Conservation (phyloP, 2,329 filamentous ascomycete species). For the Diaporthe caulivora region DNA sequence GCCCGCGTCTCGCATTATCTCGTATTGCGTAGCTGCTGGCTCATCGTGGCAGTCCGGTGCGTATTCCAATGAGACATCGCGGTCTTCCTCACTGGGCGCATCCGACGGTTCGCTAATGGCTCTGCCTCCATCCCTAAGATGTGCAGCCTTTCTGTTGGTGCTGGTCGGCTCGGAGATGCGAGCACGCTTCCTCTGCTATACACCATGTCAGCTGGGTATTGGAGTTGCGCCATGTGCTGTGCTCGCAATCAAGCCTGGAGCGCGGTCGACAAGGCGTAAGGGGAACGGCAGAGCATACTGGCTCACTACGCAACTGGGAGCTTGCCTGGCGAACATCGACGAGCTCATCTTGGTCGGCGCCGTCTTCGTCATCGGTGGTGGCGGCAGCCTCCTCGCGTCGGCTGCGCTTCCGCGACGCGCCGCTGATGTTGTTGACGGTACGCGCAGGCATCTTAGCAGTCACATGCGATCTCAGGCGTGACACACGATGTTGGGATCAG, state of each 20-base stretch:
- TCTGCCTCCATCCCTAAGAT: slow-evolving; percentile 42
- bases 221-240: background rate
- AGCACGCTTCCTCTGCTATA: slow-evolving; percentile 53
- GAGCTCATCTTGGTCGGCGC: slow-evolving; percentile 50
- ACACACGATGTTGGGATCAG: background rate
- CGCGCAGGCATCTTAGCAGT: slow-evolving; percentile 45
- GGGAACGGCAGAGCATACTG: slow-evolving; percentile 49
- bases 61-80: slow-evolving; percentile 45
- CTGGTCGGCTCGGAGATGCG: slow-evolving; percentile 49
- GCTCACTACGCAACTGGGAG: slow-evolving; percentile 54
- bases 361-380: slow-evolving; percentile 48
- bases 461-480: background rate
- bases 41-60: slow-evolving; percentile 40
- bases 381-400: slow-evolving; percentile 51
- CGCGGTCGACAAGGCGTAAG: background rate
- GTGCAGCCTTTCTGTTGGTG: slow-evolving; percentile 48
- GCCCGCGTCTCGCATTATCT: slow-evolving; percentile 69
- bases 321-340: slow-evolving; percentile 55
- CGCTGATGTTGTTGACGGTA: slow-evolving; percentile 44
- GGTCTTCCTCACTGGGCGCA: slow-evolving; percentile 44
- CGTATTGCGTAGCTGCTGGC: slow-evolving; percentile 71
- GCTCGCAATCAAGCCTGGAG: background rate
- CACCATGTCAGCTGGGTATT: slow-evolving; percentile 38
- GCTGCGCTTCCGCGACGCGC: slow-evolving; percentile 56
- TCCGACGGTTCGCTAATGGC: slow-evolving; percentile 40